Evolutionary conservation across 306 rosid genomes (phyloP).

Genomic region (Glycine tomentella): DNA sequence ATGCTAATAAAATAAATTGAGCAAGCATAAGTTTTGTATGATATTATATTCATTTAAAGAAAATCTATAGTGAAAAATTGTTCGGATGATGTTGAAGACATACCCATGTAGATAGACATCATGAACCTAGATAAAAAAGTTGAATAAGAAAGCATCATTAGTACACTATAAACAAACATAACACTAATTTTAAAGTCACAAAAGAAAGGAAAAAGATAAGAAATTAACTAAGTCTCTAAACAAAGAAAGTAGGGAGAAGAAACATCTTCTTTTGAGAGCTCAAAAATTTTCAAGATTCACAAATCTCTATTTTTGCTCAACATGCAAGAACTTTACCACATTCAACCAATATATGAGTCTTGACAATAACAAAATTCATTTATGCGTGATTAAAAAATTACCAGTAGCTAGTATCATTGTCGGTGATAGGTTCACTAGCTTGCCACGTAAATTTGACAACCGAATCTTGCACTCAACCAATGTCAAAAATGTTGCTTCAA

Average conservation of each 20-base stretch:
- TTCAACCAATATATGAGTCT: not conserved
- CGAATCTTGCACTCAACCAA: not conserved
- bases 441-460: slow-evolving; percentile 16
- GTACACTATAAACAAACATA: not conserved
- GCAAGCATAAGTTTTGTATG: too few relatives aligned
- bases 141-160: not conserved
- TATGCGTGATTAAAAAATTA: not conserved
- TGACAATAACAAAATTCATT: not conserved
- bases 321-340: not conserved
- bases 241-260: not conserved
- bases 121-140: not conserved
- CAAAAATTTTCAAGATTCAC: not conserved
- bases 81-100: not conserved
- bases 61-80: not conserved
- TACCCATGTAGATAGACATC: slow-evolving; percentile 19
- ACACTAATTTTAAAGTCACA: not conserved
- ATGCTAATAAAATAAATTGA: not conserved
- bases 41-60: too few relatives aligned
- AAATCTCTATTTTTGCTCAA: not conserved
- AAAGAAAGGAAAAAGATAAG: not conserved
- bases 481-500: not conserved
- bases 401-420: not conserved
- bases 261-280: not conserved
- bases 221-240: not conserved
- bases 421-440: not conserved